These are phyloP conservation scores for Trypanosoma melophagium DNA, from an alignment of 208 protist genomes.

Conservation along the genomic window DNA sequence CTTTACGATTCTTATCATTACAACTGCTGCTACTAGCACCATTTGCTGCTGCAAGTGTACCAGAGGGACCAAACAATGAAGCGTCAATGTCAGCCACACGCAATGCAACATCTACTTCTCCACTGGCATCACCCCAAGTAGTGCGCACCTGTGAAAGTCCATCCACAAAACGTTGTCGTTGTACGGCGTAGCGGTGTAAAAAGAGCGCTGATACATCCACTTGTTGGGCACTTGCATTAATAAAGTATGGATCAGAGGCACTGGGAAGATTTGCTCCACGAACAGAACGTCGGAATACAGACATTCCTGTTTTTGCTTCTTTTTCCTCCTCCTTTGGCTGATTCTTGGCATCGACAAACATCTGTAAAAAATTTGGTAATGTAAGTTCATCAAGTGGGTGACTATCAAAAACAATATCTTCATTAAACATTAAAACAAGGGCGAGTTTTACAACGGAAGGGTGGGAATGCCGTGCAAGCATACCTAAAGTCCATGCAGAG, in stretches of 20 bases:
- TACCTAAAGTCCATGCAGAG: constrained; percentile 79
- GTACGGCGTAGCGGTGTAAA: constrained; percentile 88
- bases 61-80: constrained; percentile 81
- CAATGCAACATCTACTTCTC: constrained; percentile 77
- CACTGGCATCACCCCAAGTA: constrained; percentile 84
- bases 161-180: constrained; percentile 84
- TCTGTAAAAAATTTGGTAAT: constrained; percentile 80
- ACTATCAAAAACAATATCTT: constrained; percentile 86
- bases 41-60: constrained; percentile 28
- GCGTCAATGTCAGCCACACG: constrained; percentile 67
- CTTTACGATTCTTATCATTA: constrained; percentile 5
- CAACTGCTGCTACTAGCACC: background rate
- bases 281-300: constrained; percentile 76
- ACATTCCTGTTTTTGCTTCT: constrained; percentile 50
- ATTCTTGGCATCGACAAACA: constrained; percentile 86
- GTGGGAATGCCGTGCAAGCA: constrained; percentile 84
- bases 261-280: constrained; percentile 73
- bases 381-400: constrained; percentile 92
- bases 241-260: constrained; percentile 87
- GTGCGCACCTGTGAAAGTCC: constrained; percentile 77
- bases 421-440: constrained; percentile 78
- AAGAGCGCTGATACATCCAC: constrained; percentile 87
- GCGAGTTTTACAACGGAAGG: constrained; percentile 89
- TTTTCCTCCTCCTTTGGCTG: constrained; percentile 28
- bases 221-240: constrained; percentile 74